phyloP scores from a whole-genome alignment of 2,329 filamentous ascomycete species.

The Tolypocladium album region DNA sequence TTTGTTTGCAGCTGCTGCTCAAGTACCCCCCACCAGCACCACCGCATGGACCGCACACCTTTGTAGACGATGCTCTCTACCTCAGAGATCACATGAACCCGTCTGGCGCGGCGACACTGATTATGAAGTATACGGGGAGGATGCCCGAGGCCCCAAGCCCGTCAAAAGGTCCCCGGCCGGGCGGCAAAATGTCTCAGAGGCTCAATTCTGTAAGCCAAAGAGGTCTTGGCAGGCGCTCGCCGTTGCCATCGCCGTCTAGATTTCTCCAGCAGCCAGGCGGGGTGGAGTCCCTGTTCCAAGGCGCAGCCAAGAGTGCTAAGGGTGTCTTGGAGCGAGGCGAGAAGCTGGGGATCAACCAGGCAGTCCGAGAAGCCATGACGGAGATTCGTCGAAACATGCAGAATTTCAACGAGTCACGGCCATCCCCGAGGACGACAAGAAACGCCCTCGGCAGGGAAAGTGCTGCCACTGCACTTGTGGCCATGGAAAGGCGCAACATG shows the following conservation, averaged over 20 bases:
- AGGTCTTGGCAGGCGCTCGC: constrained; percentile 29
- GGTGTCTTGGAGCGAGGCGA: constrained; percentile 64
- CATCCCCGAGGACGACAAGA: constrained; percentile 25
- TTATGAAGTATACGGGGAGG: constrained; percentile 59
- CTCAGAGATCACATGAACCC: constrained; percentile 53
- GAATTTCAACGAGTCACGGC: constrained; percentile 48
- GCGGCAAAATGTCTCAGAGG: constrained; percentile 23
- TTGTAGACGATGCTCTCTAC: constrained; percentile 78
- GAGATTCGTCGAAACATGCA: constrained; percentile 71
- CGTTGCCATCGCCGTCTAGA: constrained; percentile 34
- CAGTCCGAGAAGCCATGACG: constrained; percentile 68
- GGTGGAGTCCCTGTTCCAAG: constrained; percentile 63
- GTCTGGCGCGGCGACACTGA: constrained; percentile 52
- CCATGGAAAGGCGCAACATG: constrained; percentile 54
- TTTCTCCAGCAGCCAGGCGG: constrained; percentile 47
- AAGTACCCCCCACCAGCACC: constrained; percentile 64
- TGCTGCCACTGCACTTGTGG: constrained; percentile 26
- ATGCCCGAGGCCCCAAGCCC: constrained; percentile 22
- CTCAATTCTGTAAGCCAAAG: constrained; percentile 27
- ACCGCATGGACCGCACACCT: constrained; percentile 59
- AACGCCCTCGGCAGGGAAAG: constrained; percentile 24
- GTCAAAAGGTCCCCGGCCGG: constrained; percentile 7
- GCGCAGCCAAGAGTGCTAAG: constrained; percentile 66
- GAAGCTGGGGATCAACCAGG: constrained; percentile 69
- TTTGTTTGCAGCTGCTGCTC: constrained; percentile 69